Evolutionary conservation across 371 early-diverging fungal genomes (phyloP), one percentile per base, ranked within the genome.

Genomic region (Parasitella parasitica): DNA sequence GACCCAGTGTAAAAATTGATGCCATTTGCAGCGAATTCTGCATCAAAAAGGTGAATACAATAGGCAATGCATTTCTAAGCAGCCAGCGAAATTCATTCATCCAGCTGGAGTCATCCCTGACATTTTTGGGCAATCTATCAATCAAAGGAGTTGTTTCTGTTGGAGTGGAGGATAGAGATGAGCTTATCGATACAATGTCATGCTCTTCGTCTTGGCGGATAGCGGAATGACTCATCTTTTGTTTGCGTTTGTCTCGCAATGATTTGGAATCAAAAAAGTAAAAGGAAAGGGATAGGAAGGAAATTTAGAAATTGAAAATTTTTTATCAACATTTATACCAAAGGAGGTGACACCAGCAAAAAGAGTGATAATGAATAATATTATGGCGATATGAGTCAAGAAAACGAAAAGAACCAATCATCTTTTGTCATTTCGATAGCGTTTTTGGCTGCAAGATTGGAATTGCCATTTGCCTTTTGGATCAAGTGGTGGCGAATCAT

Each of bases 21-120:
- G 84, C 80, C 50, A 85, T 70, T 59, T 80, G 81, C 24, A 88
- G 69, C 38, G 84, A 82, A 66, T 83, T 84, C 54, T 86, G 87
- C 38, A 88, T 71, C 43, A 85, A 55, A 61, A 83, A 88, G 2
- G 86, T 81, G 59, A 80, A 50, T 2, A 82, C 69, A 28, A 85
- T 75, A 0, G 88, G 88, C 2, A 76, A 48, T 22, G 81, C 77
- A 54, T 85, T 73, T 48, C 59, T 57, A 24, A 78, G 38, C 38
- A 88, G 56, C 76, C 76, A 76, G 18, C 46, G n/a, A 30, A 68
- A 68, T 53, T 72, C 72, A 22, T 18, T 35, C 12, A 22, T 24
- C 58, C 58, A 71, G 8, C 49, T 48, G 11, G 52, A n/a, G 15
- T 43, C 50, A 26, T 39, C 39, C 48, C 62, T 57, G 6, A 56